Conservation (phyloP, 371 early-diverging fungal species). For the Cokeromyces recurvatus region DNA sequence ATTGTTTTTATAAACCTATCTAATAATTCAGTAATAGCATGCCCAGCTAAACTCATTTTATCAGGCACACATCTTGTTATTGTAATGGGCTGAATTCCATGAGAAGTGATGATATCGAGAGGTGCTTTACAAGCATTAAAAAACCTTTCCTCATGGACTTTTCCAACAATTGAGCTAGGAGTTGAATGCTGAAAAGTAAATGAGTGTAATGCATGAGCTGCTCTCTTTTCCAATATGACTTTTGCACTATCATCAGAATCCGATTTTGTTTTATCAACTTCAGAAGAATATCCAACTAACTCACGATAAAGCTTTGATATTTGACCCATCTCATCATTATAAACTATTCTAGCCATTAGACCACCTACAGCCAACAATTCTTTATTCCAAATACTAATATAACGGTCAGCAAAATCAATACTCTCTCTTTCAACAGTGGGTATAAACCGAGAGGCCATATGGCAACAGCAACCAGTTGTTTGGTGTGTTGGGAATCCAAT, state of each 20-base stretch:
- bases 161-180: slow-evolving; percentile 65
- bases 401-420: slow-evolving; percentile 88
- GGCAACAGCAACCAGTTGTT: slow-evolving; percentile 84
- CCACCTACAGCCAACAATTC: slow-evolving; percentile 77
- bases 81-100: slow-evolving; percentile 57
- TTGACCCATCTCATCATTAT: slow-evolving; percentile 71
- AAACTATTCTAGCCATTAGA: slow-evolving; percentile 69
- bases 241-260: slow-evolving; percentile 21
- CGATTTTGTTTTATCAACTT: slow-evolving; percentile 31
- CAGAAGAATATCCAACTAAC: slow-evolving; percentile 30
- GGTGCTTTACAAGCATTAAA: slow-evolving; percentile 47
- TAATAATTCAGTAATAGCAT: slow-evolving; percentile 27
- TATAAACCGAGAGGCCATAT: slow-evolving; percentile 83
- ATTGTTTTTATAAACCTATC: slow-evolving; percentile 58
- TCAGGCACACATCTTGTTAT: slow-evolving; percentile 43
- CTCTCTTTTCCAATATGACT: slow-evolving; percentile 61
- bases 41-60: slow-evolving; percentile 2
- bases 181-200: slow-evolving; percentile 73
- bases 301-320: slow-evolving; percentile 53
- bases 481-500: slow-evolving; percentile 92
- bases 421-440: slow-evolving; percentile 90
- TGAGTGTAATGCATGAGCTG: slow-evolving; percentile 64
- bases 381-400: slow-evolving; percentile 79
- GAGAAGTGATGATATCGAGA: slow-evolving; percentile 58
- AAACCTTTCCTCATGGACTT: slow-evolving; percentile 53